Base-by-base conservation (phyloP, 2,329 filamentous ascomycete genomes). In the Colletotrichum australisinense region DNA sequence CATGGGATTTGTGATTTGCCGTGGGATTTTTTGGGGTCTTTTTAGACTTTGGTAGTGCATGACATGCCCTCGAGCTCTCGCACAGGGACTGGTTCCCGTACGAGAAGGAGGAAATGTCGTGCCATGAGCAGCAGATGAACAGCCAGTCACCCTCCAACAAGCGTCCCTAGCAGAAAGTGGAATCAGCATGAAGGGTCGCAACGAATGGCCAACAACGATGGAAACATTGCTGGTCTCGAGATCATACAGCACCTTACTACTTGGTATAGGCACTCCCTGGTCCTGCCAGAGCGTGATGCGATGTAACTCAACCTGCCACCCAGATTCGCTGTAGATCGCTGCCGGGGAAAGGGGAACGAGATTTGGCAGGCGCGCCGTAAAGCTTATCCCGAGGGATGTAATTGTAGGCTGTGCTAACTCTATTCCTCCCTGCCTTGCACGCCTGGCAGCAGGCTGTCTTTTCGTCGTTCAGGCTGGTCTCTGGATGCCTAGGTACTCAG, bases 1-100 rank as follows among this genome's bases (percentile, higher is more conserved):
- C 55, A 72, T 72, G 69, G 69, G 49, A 72, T 68, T 72, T 52
- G 57, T 32, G 57, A 63, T 68, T 58, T 62, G 49, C 64, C 35
- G 64, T 68, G 35, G 35, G 30, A 32, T 35, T 55, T 28, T 46
- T 49, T 49, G 42, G 19, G 32, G 49, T 30, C 26, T 19, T 26
- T 30, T 38, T 68, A 72, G 52, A 63, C 64, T 72, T 72, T 63
- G 64, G 22, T 49, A 49, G 57, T 57, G 69, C 69, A 56, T 72
- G 49, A 28, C 32, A 52, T 26, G 24, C 67, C 24, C 16, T 68
- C 69, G 58, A 60, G 57, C 49, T 49, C 38, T n/a, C 55, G 55
- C 30, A 53, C 55, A 56, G 49, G 49, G 53, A 26, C 67, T 11
- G 49, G 49, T 46, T 42, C 49, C 30, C 28, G 38, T 57, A 65